Conservation (phyloP, 1,139 yeast species). For the Debaryomyces udenii region DNA sequence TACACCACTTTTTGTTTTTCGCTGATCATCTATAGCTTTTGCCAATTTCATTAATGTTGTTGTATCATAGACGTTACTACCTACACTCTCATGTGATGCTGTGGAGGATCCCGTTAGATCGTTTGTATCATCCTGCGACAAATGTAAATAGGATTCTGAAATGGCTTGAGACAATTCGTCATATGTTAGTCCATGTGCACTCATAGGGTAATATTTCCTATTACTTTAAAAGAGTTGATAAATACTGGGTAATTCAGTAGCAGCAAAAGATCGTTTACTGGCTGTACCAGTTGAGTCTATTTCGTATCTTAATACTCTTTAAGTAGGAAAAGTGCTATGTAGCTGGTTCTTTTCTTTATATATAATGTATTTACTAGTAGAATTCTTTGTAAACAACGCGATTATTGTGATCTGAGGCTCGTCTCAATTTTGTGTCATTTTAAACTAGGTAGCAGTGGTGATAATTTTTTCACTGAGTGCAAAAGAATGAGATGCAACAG, state of each 20-base stretch:
- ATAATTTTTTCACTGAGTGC: constrained; percentile 2
- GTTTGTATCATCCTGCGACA: constrained; percentile 28
- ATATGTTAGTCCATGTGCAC: constrained; percentile 12
- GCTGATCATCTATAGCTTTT: constrained; percentile 19
- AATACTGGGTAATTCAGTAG: constrained; percentile 8
- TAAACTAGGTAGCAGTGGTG: not conserved
- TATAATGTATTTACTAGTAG: constrained; percentile 1
- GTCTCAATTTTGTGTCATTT: constrained; percentile 8
- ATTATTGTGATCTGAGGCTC: constrained; percentile 9
- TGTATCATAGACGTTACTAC: constrained; percentile 15
- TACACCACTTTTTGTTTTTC: not conserved
- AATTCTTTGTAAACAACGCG: constrained; percentile 23
- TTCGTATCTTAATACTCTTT: no score
- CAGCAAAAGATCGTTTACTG: constrained; percentile 1
- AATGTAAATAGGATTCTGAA: constrained; percentile 34
- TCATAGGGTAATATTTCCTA: constrained; percentile 8
- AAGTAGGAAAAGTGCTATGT: no score
- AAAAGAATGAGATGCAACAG: no score
- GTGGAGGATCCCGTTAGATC: constrained; percentile 16
- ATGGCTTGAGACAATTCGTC: constrained; percentile 29
- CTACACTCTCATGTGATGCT: constrained; percentile 12
- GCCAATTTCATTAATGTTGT: constrained; percentile 24
- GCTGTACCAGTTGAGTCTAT: no score
- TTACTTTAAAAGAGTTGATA: not conserved
- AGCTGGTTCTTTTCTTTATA: not conserved